Percentiles rank a stretch among this genome's conserved stretches.
phyloP scores from a whole-genome alignment of 2,329 filamentous ascomycete genomes.

The Penicillium sp. region DNA sequence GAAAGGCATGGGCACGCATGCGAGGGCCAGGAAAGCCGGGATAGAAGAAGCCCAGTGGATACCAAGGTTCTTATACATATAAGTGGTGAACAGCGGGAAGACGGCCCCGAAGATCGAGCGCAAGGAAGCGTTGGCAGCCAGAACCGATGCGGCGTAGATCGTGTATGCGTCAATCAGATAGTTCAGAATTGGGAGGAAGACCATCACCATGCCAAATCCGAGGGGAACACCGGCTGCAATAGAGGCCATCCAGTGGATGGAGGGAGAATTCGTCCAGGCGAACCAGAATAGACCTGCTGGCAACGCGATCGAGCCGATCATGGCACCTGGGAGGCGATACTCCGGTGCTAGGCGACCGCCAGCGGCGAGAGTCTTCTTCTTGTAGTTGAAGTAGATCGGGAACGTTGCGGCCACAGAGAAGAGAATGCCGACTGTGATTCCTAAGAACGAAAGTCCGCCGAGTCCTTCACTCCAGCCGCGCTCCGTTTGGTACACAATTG shows the following conservation, averaged over 20 bases:
- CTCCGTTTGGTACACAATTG: constrained; percentile 63
- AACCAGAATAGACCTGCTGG: constrained; percentile 69
- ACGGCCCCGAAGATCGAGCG: constrained; percentile 10
- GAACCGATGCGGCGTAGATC: constrained; percentile 14
- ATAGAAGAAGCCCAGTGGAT: constrained; percentile 17
- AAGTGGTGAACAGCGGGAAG: constrained; percentile 12
- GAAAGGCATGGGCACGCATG: constrained; percentile 13
- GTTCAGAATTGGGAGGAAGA: constrained; percentile 27
- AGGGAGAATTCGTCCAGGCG: constrained; percentile 62
- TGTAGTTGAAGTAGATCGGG: constrained; percentile 58
- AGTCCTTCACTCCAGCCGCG: constrained; percentile 61
- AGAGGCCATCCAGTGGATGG: constrained; percentile 56
- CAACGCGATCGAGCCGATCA: constrained; percentile 62
- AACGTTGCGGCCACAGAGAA: constrained; percentile 57
- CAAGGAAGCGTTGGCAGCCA: constrained; percentile 9
- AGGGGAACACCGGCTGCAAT: constrained; percentile 55
- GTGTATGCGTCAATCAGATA: constrained; percentile 17
- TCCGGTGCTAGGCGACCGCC: constrained; percentile 62
- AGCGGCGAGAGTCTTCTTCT: constrained; percentile 40
- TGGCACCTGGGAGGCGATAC: constrained; percentile 61
- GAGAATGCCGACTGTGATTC: constrained; percentile 67
- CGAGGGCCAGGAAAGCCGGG: constrained; percentile 12
- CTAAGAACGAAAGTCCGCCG: constrained; percentile 66
- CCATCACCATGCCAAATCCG: constrained; percentile 54
- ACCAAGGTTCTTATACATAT: constrained; percentile 14